phyloP scores from a whole-genome alignment of 306 rosid species.

The Vigna unguiculata region DNA sequence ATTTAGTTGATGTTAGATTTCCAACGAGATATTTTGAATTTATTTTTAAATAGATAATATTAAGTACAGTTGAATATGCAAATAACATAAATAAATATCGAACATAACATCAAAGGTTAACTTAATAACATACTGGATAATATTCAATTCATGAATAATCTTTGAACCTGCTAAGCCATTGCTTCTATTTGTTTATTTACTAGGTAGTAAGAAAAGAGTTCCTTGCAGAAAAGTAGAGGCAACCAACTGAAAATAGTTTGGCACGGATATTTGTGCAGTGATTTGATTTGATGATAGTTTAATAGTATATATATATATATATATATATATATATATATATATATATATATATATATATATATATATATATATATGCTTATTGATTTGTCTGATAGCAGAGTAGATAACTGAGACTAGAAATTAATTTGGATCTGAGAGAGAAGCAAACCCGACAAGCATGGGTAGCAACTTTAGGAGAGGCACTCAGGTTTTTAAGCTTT shows the following conservation, averaged over 20 bases:
- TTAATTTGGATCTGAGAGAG: neutral
- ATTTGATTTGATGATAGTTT: neutral
- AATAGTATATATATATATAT: neutral
- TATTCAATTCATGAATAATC: too few relatives aligned
- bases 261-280: neutral
- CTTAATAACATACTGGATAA: too few relatives aligned
- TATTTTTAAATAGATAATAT: too few relatives aligned
- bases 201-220: neutral
- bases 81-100: too few relatives aligned
- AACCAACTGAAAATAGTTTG: neutral
- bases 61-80: too few relatives aligned
- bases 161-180: too few relatives aligned
- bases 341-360: neutral
- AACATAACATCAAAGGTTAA: too few relatives aligned
- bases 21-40: too few relatives aligned
- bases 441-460: constrained; percentile 14
- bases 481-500: constrained; percentile 4
- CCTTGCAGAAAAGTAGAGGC: neutral
- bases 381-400: neutral
- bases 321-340: neutral
- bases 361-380: neutral
- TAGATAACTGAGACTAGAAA: neutral
- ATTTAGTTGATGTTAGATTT: too few relatives aligned
- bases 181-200: neutral
- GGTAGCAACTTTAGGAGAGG: neutral